Percentiles rank a stretch among this genome's conserved stretches.
phyloP scores from a whole-genome alignment of 1,284 basidiomycete genomes.

The Pseudozyma tsukubaensis region DNA sequence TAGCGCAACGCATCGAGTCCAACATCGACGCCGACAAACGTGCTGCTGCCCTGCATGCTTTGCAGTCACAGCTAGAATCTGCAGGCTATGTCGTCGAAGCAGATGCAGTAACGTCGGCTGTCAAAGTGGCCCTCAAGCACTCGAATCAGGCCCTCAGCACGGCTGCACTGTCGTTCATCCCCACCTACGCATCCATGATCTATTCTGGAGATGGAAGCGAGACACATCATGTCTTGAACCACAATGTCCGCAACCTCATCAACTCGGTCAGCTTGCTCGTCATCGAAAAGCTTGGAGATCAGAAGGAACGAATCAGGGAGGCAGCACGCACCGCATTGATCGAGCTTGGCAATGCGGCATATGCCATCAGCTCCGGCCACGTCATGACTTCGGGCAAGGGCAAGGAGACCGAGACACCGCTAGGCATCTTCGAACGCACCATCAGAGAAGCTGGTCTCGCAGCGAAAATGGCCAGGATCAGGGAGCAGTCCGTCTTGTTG shows the following conservation, averaged over 20 bases:
- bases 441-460: constrained; percentile 81
- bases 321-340: constrained; percentile 81
- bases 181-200: constrained; percentile 55
- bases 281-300: constrained; percentile 84
- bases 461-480: constrained; percentile 73
- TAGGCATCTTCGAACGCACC: constrained; percentile 80
- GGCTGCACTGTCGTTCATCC: constrained; percentile 63
- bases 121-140: constrained; percentile 81
- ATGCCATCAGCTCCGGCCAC: constrained; percentile 72
- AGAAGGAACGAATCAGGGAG: constrained; percentile 77
- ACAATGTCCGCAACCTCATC: constrained; percentile 56
- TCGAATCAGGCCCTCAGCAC: constrained; percentile 79
- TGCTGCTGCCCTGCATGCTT: constrained; percentile 31
- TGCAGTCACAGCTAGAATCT: constrained; percentile 39
- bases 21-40: constrained; percentile 50
- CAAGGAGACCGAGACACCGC: constrained; percentile 80
- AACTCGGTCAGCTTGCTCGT: constrained; percentile 79
- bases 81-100: constrained; percentile 50
- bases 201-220: constrained; percentile 32
- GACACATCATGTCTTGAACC: constrained; percentile 33
- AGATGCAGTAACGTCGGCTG: constrained; percentile 59
- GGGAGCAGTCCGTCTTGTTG: constrained; percentile 71
- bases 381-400: constrained; percentile 72
- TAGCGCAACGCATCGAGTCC: constrained; percentile 42
- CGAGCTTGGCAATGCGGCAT: constrained; percentile 78